Base-by-base conservation (phyloP, 2,329 filamentous ascomycete species). In the Xylaria arbuscula region DNA sequence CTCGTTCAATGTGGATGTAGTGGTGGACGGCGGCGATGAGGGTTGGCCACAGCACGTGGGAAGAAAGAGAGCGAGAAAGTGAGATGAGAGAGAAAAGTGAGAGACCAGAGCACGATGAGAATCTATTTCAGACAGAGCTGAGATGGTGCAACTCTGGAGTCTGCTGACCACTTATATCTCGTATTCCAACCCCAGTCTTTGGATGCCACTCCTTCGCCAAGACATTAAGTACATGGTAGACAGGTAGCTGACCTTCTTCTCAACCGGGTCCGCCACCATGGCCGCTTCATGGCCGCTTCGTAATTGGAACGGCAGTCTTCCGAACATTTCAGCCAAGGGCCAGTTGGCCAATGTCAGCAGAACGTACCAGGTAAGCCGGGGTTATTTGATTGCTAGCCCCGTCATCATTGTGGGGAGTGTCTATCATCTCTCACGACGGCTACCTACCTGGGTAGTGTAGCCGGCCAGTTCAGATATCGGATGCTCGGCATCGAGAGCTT, bases 401-500 rank as follows among this genome's bases (percentile, higher is more conserved):
- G 13, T 59, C 59, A 36, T 13, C 11, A 15, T 28, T 56, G 47
- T 68, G 55, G 51, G 45, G 56, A 45, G 45, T 45, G 28, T 28
- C 59, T 22, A 60, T 69, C 36, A 56, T 62, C 62, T 48, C 40
- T 50, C 28, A 22, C 19, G 3, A 22, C 10, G 28, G 28, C 28
- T 28, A 28, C 28, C 28, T 28, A 28, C 28, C 2, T 5, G 5
- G 28, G 28, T 50, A 59, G 40, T 34, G 55, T 19, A 47, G 34
- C 51, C 10, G 42, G 11, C 47, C 28, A 17, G 47, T 36, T 40
- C 55, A 53, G 24, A 2, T 13, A 36, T 62, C 72, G 74, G 70
- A 70, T 70, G 42, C 36, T 70, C 72, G 73, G 73, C 74, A 74
- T 48, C 56, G 34, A 51, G 28, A 17, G 36, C 50, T 50, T 36